Conservation (phyloP, 257 asterid species). For the Solanum medicagineum region DNA sequence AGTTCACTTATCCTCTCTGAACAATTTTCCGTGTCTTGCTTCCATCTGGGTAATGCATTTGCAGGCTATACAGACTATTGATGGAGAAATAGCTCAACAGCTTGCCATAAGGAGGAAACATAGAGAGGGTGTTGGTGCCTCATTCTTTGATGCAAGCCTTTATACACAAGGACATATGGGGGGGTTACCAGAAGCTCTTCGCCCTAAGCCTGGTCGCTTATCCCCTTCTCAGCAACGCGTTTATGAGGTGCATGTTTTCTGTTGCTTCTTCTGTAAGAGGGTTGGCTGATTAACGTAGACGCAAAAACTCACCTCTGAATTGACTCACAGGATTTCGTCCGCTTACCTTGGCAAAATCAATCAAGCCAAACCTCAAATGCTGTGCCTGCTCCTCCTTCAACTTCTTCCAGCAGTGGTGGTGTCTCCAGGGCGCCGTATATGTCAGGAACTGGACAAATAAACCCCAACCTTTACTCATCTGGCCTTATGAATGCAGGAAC, state of each 20-base stretch:
- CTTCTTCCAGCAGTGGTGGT: conserved; percentile 40
- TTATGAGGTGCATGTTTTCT: conserved; percentile 55
- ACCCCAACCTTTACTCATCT: conserved; percentile 38
- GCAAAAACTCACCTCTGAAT: not conserved
- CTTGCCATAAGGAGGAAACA: conserved; percentile 68
- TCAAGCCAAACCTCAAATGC: conserved; percentile 65
- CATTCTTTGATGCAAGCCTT: conserved; percentile 53
- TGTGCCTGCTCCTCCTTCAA: conserved; percentile 57
- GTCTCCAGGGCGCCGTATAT: conserved; percentile 35
- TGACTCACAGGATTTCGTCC: conserved; percentile 76
- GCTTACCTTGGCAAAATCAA: conserved; percentile 88
- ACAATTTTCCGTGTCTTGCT: not conserved
- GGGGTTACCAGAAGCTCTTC: conserved; percentile 82
- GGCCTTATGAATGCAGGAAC: conserved; percentile 43
- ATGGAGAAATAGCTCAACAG: conserved; percentile 77
- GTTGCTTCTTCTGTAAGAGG: not conserved
- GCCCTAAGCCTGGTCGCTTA: conserved; percentile 90
- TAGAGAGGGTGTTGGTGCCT: conserved; percentile 66
- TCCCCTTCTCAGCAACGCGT: conserved; percentile 92
- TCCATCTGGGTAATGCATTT: not conserved
- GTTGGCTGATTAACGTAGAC: not conserved
- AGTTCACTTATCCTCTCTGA: not conserved
- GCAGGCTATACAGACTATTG: conserved; percentile 92
- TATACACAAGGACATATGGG: conserved; percentile 73
- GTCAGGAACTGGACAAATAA: conserved; percentile 48